Conservation (phyloP, 140 eudicot genomes). For the Senecio squalidus region DNA sequence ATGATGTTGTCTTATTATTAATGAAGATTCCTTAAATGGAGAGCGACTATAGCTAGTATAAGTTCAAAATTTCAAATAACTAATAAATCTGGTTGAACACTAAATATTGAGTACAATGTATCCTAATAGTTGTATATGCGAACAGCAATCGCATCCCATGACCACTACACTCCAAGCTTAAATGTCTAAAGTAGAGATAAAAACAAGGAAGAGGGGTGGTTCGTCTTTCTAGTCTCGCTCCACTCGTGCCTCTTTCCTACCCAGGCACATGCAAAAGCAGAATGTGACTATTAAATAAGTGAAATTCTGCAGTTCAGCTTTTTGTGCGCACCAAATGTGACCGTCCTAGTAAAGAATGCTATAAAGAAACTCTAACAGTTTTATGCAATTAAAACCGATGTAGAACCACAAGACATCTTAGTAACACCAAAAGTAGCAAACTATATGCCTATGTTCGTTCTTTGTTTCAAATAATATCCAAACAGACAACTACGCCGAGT, state of each 20-base stretch:
- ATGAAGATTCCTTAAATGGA: slow-evolving; percentile 2
- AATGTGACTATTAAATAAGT: too few species aligned
- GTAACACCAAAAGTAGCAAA: too few species aligned
- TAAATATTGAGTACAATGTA: neutral
- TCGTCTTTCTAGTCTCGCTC: neutral
- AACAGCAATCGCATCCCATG: neutral
- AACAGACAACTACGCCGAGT: too few species aligned
- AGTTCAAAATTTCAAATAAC: slow-evolving; percentile 4
- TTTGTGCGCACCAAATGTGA: too few species aligned
- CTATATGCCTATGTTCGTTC: too few species aligned
- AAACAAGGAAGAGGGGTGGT: neutral
- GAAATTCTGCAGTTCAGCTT: too few species aligned
- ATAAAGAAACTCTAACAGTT: too few species aligned
- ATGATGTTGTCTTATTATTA: neutral
- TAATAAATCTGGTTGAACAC: neutral
- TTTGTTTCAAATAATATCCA: too few species aligned
- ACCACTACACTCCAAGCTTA: neutral
- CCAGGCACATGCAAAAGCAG: slow-evolving; percentile 1
- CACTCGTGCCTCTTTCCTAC: neutral
- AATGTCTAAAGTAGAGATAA: neutral
- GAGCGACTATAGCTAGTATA: neutral
- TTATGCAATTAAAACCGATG: too few species aligned
- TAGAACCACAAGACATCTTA: too few species aligned
- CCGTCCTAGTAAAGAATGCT: too few species aligned
- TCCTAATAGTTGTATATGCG: too few species aligned